Conservation (phyloP, 768 basidiomycete species). For the Botryobasidium botryosum region DNA sequence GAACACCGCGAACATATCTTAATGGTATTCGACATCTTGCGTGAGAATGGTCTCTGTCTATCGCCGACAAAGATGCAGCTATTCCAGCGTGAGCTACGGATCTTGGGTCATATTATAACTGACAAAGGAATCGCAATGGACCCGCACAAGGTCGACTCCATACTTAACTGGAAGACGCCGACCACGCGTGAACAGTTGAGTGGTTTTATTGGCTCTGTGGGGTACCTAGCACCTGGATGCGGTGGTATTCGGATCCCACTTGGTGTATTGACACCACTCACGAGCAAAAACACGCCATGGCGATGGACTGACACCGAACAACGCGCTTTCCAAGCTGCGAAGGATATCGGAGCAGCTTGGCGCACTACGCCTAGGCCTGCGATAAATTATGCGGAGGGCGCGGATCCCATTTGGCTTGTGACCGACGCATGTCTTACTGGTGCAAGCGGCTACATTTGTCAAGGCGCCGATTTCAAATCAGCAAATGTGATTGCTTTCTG, state of each 20-base stretch:
- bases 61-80: slow-evolving; percentile 19
- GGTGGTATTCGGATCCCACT: slow-evolving; percentile 26
- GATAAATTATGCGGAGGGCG: slow-evolving; percentile 12
- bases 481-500: slow-evolving; percentile 1
- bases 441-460: slow-evolving; percentile 20
- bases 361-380: slow-evolving; percentile 14
- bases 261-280: slow-evolving; percentile 18
- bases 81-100: slow-evolving; percentile 16
- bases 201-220: slow-evolving; percentile 24
- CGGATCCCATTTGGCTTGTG: slow-evolving; percentile 19
- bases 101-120: slow-evolving; percentile 24
- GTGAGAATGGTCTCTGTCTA: slow-evolving; percentile 19
- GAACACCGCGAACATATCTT: slow-evolving; percentile 22
- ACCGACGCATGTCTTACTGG: slow-evolving; percentile 22
- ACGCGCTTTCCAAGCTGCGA: slow-evolving; percentile 20
- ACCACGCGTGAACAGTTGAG: slow-evolving; percentile 20
- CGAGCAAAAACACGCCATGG: slow-evolving; percentile 14
- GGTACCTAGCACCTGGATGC: too few relatives aligned
- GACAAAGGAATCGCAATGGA: slow-evolving; percentile 29
- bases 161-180: slow-evolving; percentile 20
- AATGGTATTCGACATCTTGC: slow-evolving; percentile 18
- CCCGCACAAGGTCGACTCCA: slow-evolving; percentile 19
- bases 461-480: background rate
- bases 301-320: slow-evolving; percentile 20
- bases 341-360: slow-evolving; percentile 10